These are phyloP conservation scores for Edaphochlamys debaryana DNA, from an alignment of 139 green algal species.

Conservation along the genomic window DNA sequence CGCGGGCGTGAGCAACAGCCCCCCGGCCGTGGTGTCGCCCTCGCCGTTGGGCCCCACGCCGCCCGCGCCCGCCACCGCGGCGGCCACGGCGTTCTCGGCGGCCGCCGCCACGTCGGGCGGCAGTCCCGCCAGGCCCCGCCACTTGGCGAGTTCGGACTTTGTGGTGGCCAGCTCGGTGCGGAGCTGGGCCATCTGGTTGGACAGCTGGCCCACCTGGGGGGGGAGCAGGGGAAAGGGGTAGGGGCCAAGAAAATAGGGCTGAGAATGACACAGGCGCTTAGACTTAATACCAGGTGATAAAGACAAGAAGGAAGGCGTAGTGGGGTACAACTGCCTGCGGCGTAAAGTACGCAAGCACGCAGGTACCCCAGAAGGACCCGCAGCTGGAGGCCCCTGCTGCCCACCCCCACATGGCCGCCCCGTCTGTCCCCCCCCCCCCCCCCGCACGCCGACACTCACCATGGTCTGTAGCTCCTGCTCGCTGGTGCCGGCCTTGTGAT, in stretches of 20 bases:
- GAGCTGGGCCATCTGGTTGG: neutral
- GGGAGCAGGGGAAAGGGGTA: too few species aligned
- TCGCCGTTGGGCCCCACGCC: neutral
- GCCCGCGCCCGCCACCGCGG: neutral
- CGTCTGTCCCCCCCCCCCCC: too few species aligned
- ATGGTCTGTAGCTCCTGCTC: conserved; percentile 28
- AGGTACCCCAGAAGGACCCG: too few species aligned
- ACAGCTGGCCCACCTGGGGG: conserved; percentile 8
- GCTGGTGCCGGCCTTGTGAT: neutral
- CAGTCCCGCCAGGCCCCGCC: conserved; percentile 35
- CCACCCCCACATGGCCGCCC: too few species aligned
- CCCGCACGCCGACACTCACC: neutral
- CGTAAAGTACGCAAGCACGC: too few species aligned
- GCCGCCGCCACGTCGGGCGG: neutral
- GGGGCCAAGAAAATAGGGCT: too few species aligned
- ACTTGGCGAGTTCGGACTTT: conserved; percentile 14
- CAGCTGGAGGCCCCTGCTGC: too few species aligned
- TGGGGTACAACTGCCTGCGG: too few species aligned
- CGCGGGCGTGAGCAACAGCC: neutral
- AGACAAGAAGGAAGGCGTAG: too few species aligned
- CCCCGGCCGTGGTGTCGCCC: neutral
- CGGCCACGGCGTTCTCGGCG: neutral
- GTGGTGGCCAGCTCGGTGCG: conserved; percentile 18
- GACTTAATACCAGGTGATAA: too few species aligned
- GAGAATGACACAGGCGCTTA: too few species aligned